Evolutionary conservation across 495 filamentous ascomycete species (phyloP), one percentile per base, ranked within the genome.

Genomic region (Penicillium crystallinum): DNA sequence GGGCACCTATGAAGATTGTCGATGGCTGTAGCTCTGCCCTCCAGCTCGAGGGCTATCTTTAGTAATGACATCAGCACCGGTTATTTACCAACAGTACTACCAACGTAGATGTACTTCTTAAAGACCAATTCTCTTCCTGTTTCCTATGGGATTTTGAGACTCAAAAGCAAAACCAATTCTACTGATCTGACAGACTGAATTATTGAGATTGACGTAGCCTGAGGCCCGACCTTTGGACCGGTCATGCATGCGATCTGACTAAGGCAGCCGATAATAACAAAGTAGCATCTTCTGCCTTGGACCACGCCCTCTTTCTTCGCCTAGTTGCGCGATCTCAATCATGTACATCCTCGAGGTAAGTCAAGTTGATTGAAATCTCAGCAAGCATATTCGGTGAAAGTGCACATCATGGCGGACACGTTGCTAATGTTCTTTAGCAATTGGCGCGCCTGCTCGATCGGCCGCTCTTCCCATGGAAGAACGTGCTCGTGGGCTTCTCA

Each of bases 401-500:
- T 50, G 23, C 27, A 22, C 25, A 8, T 11, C 4, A 3, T 23
- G 27, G 35, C 22, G 35, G 19, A 42, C 27, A 50, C 9, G 18
- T 50, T 46, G 34, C 53, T 62, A 46, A 61, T 36, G 15, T 11
- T 35, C 11, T 6, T 19, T 66, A 96, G 92, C 86, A 89, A 76
- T 82, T 97, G 52, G 88, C 90, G 59, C 80, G 82, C 69, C 81
- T 85, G 65, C 84, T 97, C 41, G 95, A 98, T 77, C 83, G 88
- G 59, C 92, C 93, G 46, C 75, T 86, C 57, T 93, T 97, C 74
- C 92, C 95, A 46, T 98, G 93, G 93, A 98, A 97, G 84, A 84
- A 81, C 64, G 82, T 98, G 52, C 89, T 98, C 60, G 82, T 97
- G 49, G 88, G 90, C 48, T 97, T 98, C 74, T 91, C 90, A 10